Conservation (phyloP, 140 eudicot genomes). For the Bidens hawaiensis region DNA sequence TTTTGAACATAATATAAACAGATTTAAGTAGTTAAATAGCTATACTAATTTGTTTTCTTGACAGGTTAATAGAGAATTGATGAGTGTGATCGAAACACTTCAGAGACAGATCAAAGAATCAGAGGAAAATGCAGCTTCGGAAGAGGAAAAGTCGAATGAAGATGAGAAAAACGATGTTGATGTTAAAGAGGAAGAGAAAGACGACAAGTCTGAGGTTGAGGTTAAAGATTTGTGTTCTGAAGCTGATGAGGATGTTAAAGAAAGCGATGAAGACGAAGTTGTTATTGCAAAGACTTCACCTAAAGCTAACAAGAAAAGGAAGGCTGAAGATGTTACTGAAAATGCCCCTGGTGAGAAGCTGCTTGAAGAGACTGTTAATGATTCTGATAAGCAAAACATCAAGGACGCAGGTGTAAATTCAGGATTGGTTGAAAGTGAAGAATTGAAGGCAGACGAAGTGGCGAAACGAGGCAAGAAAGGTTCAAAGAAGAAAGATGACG, state of each 20-base stretch:
- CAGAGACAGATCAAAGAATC: constrained; percentile 38
- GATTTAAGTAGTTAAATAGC: neutral
- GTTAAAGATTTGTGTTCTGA: constrained; percentile 4
- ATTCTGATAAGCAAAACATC: neutral
- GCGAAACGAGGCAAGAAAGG: constrained; percentile 10
- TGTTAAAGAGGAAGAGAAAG: constrained; percentile 4
- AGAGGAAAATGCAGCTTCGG: constrained; percentile 24
- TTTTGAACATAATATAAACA: no score
- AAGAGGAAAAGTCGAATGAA: constrained; percentile 28
- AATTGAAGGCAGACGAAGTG: neutral
- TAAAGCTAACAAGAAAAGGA: constrained; percentile 20
- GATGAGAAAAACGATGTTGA: constrained; percentile 12
- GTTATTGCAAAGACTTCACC: constrained; percentile 15
- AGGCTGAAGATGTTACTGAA: neutral
- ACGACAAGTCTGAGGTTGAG: neutral
- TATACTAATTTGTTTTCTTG: neutral
- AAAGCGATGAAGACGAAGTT: neutral
- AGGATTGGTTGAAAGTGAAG: constrained; percentile 12
- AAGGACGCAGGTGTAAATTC: neutral
- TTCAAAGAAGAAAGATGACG: constrained; percentile 15
- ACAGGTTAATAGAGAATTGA: constrained; percentile 64
- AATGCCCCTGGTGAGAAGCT: constrained; percentile 13
- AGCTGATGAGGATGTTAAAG: constrained; percentile 8
- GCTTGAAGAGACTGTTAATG: constrained; percentile 10
- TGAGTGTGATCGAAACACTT: constrained; percentile 59